Percentiles rank a stretch among this genome's conserved stretches.
phyloP scores from a whole-genome alignment of 2,329 filamentous ascomycete genomes.

The Cercospora sp. region DNA sequence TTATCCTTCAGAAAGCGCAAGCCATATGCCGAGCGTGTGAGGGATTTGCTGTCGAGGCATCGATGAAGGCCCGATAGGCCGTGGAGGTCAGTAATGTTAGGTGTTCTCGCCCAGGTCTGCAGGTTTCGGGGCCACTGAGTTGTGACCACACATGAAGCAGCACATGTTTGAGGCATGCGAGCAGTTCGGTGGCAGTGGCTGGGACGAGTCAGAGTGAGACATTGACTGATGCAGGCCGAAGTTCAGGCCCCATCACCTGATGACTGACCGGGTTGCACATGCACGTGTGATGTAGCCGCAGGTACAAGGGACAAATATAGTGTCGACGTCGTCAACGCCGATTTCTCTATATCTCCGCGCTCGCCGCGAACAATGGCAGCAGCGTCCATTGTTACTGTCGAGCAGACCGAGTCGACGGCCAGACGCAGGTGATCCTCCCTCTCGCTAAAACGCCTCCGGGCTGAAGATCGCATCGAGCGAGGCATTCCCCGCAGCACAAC shows the following conservation, averaged over 20 bases:
- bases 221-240: slow-evolving; percentile 12
- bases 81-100: neutral
- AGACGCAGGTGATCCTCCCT: neutral
- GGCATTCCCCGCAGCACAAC: neutral
- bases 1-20: slow-evolving; percentile 9
- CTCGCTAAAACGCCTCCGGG: neutral
- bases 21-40: neutral
- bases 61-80: neutral
- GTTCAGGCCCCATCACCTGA: slow-evolving; percentile 8
- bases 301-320: slow-evolving; percentile 5
- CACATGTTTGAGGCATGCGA: neutral
- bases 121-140: neutral
- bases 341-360: neutral
- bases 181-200: neutral
- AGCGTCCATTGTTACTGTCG: neutral
- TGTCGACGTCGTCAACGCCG: neutral
- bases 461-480: neutral
- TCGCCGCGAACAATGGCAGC: neutral
- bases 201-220: slow-evolving; percentile 12
- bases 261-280: slow-evolving; percentile 4
- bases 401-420: neutral
- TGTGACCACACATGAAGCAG: neutral
- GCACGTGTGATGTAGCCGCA: slow-evolving; percentile 8
- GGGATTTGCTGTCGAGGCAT: neutral
- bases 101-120: neutral